Evolutionary conservation across 768 basidiomycete species (phyloP).

Genomic region (Favolaschia claudopus): DNA sequence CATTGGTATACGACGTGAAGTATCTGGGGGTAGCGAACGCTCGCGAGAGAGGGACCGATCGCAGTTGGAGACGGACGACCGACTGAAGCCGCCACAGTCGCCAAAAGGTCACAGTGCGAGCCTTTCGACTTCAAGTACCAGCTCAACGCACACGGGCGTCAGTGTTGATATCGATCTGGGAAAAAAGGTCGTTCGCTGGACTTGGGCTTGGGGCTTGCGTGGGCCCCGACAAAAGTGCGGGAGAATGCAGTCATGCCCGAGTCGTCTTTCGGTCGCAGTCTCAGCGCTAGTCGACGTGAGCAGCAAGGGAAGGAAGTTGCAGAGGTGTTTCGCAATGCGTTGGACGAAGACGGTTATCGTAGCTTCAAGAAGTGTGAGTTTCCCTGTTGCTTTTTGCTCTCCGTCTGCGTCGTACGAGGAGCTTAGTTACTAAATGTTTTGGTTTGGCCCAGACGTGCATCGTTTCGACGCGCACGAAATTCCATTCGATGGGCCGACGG

Average conservation of each 20-base stretch:
- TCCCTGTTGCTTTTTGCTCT: conserved; percentile 7
- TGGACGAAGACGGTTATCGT: conserved; percentile 55
- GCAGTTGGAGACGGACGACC: conserved; percentile 35
- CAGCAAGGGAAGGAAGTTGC: conserved; percentile 48
- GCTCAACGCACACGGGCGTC: conserved; percentile 38
- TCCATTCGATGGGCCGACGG: conserved; percentile 76
- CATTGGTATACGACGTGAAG: conserved; percentile 13
- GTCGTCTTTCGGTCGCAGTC: conserved; percentile 41
- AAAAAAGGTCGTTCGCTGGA: conserved; percentile 77
- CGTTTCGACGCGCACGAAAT: conserved; percentile 53
- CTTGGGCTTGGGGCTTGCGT: conserved; percentile 71
- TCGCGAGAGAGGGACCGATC: conserved; percentile 39
- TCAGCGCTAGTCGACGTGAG: conserved; percentile 33
- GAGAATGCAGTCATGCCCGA: conserved; percentile 71
- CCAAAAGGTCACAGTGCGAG: conserved; percentile 17
- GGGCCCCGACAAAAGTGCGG: conserved; percentile 74
- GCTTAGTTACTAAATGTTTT: neutral
- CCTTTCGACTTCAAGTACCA: conserved; percentile 23
- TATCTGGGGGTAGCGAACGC: conserved; percentile 19
- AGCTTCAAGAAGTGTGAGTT: conserved; percentile 72
- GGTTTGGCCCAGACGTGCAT: conserved; percentile 22
- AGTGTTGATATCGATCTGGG: conserved; percentile 49
- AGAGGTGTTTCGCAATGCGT: conserved; percentile 52
- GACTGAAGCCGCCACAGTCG: conserved; percentile 33
- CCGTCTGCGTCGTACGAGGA: conserved; percentile 3